phyloP scores from a whole-genome alignment of 2,329 filamentous ascomycete genomes.

The Lachnellula occidentalis region DNA sequence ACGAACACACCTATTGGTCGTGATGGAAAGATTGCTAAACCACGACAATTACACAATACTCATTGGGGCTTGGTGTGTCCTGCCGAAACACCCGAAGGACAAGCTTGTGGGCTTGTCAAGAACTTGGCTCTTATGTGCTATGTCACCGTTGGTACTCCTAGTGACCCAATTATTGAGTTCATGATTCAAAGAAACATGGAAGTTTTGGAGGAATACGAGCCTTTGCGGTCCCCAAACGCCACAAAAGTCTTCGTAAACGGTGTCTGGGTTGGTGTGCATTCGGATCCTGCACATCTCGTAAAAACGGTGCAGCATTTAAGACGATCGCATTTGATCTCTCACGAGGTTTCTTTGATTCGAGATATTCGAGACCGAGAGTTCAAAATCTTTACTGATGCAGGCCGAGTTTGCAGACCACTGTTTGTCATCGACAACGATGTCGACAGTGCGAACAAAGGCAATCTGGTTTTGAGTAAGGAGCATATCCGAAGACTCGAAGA shows the following conservation, averaged over 20 bases:
- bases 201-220: conserved; percentile 90
- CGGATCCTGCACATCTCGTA: conserved; percentile 81
- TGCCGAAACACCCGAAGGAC: conserved; percentile 94
- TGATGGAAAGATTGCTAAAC: conserved; percentile 97
- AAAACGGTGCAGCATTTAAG: conserved; percentile 71
- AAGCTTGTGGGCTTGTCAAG: conserved; percentile 97
- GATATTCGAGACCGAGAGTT: conserved; percentile 97
- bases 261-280: conserved; percentile 94
- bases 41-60: conserved; percentile 94
- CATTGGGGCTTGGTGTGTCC: conserved; percentile 98
- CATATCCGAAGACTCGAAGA: conserved; percentile 71
- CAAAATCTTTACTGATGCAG: conserved; percentile 96
- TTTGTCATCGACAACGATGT: conserved; percentile 88
- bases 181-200: conserved; percentile 97
- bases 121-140: conserved; percentile 98
- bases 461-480: conserved; percentile 78
- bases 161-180: conserved; percentile 86
- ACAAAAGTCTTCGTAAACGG: conserved; percentile 99
- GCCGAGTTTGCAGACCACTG: conserved; percentile 86
- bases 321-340: conserved; percentile 75
- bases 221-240: conserved; percentile 76
- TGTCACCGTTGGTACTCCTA: conserved; percentile 89
- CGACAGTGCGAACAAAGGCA: conserved; percentile 68
- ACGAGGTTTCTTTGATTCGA: conserved; percentile 89
- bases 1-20: conserved; percentile 97